Base-by-base conservation (phyloP, 1,139 yeast genomes). In the Sugiyamaella xylanicola region DNA sequence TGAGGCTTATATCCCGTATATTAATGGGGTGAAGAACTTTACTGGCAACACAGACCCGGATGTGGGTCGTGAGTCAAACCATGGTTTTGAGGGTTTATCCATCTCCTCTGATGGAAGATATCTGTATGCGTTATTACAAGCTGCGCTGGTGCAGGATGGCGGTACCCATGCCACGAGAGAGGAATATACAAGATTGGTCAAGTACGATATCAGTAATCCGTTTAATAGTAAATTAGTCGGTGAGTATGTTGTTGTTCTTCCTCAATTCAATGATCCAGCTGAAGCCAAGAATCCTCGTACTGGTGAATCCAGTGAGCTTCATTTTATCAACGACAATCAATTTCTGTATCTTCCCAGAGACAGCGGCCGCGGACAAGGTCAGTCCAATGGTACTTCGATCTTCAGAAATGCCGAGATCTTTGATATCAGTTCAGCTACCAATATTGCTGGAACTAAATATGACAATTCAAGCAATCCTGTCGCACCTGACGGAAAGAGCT, bases 101-200 rank as follows among this genome's bases (percentile, higher is more conserved):
- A 56, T 59, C 32, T 59, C 62, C 7, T 47, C 54, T 2, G 59
- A 59, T 42, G 61, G 61, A 13, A 44, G 32, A 13, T 54, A 53
- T 25, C 47, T 59, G 32, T 59, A 53, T 46, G 59, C 59, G 1
- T 35, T 58, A 35, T 51, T 58, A n/a, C 61, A 59, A 42, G 59
- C 59, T 22, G 61, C 62, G 3, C 41, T 56, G 15, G 59, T 58
- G 8, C 62, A 56, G 40, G 62, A 59, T 25, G 62, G 62, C 29
- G 62, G 62, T 19, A 54, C 59, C 21, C 62, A 59, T 47, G 56
- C 60, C 25, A 57, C 62, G 19, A 40, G 62, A 54, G 60, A 57
- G 20, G 54, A 58, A 52, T 57, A 54, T 55, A 56, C 59, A 5
- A 54, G 62, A 39, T 48, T 58, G 17, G 27, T 58, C 41, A 40